Evolutionary conservation across 768 basidiomycete genomes (phyloP).

Genomic region (Suillus americanus): DNA sequence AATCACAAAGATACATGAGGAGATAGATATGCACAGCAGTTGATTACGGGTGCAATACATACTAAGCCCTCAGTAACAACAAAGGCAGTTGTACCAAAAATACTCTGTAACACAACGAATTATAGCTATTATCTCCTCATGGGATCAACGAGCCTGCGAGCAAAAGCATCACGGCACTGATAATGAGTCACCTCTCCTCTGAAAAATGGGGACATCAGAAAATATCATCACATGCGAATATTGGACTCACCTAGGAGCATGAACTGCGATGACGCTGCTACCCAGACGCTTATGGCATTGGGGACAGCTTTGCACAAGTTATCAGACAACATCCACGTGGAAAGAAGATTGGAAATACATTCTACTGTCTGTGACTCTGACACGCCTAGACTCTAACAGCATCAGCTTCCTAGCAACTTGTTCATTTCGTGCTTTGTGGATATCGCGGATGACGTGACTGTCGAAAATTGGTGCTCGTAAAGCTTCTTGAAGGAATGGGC

Average conservation of each 20-base stretch:
- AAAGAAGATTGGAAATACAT: slow-evolving; percentile 60
- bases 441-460: slow-evolving; percentile 61
- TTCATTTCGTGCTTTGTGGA: slow-evolving; percentile 76
- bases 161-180: slow-evolving; percentile 87
- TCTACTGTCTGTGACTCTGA: slow-evolving; percentile 88
- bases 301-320: slow-evolving; percentile 65
- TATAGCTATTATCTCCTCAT: slow-evolving; percentile 3
- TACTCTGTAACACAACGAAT: neutral
- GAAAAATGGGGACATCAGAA: slow-evolving; percentile 1
- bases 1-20: neutral
- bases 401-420: slow-evolving; percentile 73
- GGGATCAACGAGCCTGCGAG: slow-evolving; percentile 50
- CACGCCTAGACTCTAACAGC: slow-evolving; percentile 73
- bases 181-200: slow-evolving; percentile 98
- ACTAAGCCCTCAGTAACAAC: neutral
- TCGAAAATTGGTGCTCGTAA: slow-evolving; percentile 69
- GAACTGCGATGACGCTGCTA: slow-evolving; percentile 90
- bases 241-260: slow-evolving; percentile 71
- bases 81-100: neutral
- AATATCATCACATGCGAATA: neutral
- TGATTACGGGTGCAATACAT: neutral
- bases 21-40: neutral
- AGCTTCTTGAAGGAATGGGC: slow-evolving; percentile 72
- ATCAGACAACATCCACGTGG: neutral
- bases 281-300: slow-evolving; percentile 95